Percentiles rank a stretch among this genome's conserved stretches.
Evolutionary conservation across 164 flowering plant genomes (phyloP).

Genomic region (Berberis vulgaris): DNA sequence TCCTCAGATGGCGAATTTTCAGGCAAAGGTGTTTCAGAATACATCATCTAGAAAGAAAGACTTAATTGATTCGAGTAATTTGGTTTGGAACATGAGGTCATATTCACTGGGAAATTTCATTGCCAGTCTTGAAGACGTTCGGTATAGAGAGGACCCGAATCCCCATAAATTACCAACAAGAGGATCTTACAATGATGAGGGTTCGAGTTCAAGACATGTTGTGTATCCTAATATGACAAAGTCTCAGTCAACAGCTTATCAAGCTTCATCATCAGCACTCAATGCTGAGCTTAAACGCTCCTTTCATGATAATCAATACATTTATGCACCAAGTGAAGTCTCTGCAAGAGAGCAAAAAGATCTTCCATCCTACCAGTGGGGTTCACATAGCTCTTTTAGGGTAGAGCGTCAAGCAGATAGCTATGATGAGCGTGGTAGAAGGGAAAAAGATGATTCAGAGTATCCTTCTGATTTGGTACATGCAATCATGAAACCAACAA

Average conservation of each 20-base stretch:
- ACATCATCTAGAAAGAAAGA: not conserved
- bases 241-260: constrained; percentile 20
- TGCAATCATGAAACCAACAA: constrained; percentile 9
- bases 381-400: constrained; percentile 10
- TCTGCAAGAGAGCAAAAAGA: constrained; percentile 8
- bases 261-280: constrained; percentile 13
- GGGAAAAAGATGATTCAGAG: constrained; percentile 13
- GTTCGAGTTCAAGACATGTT: constrained; percentile 19
- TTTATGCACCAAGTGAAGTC: constrained; percentile 5
- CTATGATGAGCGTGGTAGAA: constrained; percentile 19
- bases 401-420: constrained; percentile 9
- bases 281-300: constrained; percentile 8
- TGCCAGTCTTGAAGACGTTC: too few species aligned
- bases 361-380: constrained; percentile 8
- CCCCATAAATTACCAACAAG: too few species aligned
- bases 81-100: too few species aligned
- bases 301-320: constrained; percentile 7
- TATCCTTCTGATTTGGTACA: constrained; percentile 13
- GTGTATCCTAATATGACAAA: constrained; percentile 8
- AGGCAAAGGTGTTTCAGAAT: not conserved
- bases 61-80: too few species aligned
- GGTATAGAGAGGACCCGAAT: too few species aligned
- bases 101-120: too few species aligned
- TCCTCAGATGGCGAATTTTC: not conserved
- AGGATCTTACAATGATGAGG: too few species aligned